Percentiles rank a stretch among this genome's conserved stretches.
Evolutionary conservation across 2,329 filamentous ascomycete species (phyloP).

Genomic region (Mycocentrospora acerina): DNA sequence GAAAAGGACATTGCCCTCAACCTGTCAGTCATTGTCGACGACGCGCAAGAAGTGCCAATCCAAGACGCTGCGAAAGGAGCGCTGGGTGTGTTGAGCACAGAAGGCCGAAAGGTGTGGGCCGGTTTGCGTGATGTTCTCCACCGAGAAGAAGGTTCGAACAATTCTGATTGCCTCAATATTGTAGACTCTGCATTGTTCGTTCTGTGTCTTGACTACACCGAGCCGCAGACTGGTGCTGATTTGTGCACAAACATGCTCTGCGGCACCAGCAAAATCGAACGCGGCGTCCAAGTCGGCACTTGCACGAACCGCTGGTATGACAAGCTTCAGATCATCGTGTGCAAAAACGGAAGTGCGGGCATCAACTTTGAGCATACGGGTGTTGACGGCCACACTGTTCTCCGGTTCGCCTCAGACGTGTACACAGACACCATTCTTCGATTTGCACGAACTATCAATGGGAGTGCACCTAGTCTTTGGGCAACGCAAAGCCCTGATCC

Average conservation of each 20-base stretch:
- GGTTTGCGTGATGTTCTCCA: conserved; percentile 85
- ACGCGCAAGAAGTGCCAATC: conserved; percentile 85
- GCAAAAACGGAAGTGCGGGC: conserved; percentile 95
- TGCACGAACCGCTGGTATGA: conserved; percentile 99
- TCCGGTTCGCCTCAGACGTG: conserved; percentile 92
- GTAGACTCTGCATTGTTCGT: conserved; percentile 93
- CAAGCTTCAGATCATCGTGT: conserved; percentile 98
- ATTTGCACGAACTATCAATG: conserved; percentile 94
- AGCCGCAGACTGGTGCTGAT: conserved; percentile 75
- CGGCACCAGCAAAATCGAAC: conserved; percentile 86
- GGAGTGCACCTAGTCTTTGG: conserved; percentile 88
- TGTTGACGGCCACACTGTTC: conserved; percentile 94
- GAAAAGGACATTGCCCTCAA: conserved; percentile 93
- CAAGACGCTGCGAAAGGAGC: conserved; percentile 95
- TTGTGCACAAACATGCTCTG: conserved; percentile 99
- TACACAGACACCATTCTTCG: conserved; percentile 98
- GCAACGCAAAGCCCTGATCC: conserved; percentile 88
- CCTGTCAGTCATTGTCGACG: conserved; percentile 86
- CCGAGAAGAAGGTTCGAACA: conserved; percentile 84
- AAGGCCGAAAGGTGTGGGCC: conserved; percentile 96
- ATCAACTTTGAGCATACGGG: conserved; percentile 99
- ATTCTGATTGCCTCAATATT: conserved; percentile 92
- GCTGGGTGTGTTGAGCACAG: conserved; percentile 88
- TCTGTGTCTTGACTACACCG: conserved; percentile 88
- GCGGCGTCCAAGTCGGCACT: conserved; percentile 92